Evolutionary conservation across 495 filamentous ascomycete genomes (phyloP).

Genomic region (Ramalina peruviana): DNA sequence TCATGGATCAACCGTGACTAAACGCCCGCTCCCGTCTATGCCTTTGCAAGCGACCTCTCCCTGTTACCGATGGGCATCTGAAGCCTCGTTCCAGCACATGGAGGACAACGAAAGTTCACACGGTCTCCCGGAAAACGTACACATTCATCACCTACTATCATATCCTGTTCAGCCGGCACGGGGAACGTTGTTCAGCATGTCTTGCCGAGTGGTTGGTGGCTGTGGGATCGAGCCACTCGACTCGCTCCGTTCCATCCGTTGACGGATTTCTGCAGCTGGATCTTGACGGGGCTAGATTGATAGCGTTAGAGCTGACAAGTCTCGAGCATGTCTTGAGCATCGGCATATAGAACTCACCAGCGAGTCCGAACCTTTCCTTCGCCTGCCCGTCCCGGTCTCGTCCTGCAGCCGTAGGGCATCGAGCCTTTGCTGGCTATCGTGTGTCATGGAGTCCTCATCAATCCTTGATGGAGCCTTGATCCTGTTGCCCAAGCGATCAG

Average conservation of each 20-base stretch:
- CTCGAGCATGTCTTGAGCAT: not conserved
- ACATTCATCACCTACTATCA: too few species aligned
- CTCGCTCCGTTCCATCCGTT: conserved; percentile 10
- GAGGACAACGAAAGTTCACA: too few species aligned
- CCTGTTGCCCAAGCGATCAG: conserved; percentile 26
- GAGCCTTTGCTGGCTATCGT: conserved; percentile 72
- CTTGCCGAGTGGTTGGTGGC: conserved; percentile 10
- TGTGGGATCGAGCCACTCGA: conserved; percentile 8
- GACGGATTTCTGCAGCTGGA: conserved; percentile 14
- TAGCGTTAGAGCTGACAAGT: not conserved
- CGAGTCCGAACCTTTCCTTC: conserved; percentile 28
- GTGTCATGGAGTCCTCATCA: conserved; percentile 61
- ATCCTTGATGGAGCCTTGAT: conserved; percentile 38
- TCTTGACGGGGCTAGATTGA: conserved; percentile 4
- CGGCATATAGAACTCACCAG: conserved; percentile 23
- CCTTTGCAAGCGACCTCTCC: not conserved
- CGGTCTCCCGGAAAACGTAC: too few species aligned
- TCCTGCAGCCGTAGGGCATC: conserved; percentile 79
- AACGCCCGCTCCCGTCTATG: conserved; percentile 1
- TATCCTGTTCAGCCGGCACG: conserved; percentile 4
- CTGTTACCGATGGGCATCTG: not conserved
- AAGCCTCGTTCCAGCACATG: too few species aligned
- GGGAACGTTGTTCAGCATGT: conserved; percentile 15
- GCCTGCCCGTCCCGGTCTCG: conserved; percentile 32
- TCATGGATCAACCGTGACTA: too few species aligned